Evolutionary conservation across 2,329 filamentous ascomycete genomes (phyloP).

Genomic region (Kalmusia sp.): DNA sequence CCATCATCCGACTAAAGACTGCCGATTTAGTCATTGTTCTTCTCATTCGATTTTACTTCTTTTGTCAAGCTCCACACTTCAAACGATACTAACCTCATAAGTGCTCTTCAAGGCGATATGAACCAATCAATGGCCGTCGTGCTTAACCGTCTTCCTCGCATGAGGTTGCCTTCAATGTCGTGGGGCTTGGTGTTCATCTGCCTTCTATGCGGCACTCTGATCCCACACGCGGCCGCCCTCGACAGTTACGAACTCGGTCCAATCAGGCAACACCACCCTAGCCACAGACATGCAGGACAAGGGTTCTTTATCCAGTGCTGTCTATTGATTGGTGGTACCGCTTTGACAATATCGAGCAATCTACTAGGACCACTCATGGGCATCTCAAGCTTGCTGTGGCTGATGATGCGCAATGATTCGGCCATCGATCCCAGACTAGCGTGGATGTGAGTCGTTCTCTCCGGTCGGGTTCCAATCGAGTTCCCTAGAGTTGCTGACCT

Average conservation of each 20-base stretch:
- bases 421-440: conserved; percentile 17
- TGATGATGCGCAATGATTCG: conserved; percentile 27
- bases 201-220: background rate
- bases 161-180: background rate
- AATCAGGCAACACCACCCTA: background rate
- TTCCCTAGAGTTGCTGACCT: background rate
- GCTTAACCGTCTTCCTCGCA: no score
- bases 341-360: conserved; percentile 2
- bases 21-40: no score
- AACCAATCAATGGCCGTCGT: no score
- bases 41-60: no score
- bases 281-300: background rate
- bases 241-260: background rate
- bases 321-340: conserved; percentile 7
- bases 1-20: no score
- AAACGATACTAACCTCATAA: no score
- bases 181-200: background rate
- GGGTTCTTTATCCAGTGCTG: background rate
- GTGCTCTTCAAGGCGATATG: no score
- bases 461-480: background rate
- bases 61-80: no score
- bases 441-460: conserved; percentile 20
- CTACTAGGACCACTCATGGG: conserved; percentile 24
- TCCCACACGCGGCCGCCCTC: background rate
- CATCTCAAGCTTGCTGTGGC: conserved; percentile 22